phyloP scores from a whole-genome alignment of 352 stramenopile species.

The Phytopythium oedochilum region DNA sequence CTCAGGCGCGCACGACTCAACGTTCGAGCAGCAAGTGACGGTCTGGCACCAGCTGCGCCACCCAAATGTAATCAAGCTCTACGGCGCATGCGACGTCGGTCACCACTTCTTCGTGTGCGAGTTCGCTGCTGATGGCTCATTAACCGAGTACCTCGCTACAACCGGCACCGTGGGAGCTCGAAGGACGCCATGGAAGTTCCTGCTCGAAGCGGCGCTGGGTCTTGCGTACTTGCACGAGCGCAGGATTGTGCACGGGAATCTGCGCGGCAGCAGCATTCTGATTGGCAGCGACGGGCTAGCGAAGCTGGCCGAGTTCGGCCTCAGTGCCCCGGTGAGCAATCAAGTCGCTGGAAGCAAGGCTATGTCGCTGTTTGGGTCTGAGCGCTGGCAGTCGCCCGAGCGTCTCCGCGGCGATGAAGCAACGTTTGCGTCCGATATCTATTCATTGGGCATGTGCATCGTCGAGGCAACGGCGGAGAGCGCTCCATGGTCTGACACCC shows the following conservation, averaged over 20 bases:
- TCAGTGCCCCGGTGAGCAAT: neutral
- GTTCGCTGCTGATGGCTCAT: conserved; percentile 2
- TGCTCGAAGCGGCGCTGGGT: conserved; percentile 8
- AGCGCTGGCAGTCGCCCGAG: neutral
- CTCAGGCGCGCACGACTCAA: neutral
- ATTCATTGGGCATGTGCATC: conserved; percentile 8
- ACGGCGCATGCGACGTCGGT: conserved; percentile 3
- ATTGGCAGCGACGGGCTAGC: neutral
- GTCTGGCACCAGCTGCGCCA: conserved; percentile 12
- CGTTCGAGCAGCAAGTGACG: conserved; percentile 9
- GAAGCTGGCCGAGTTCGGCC: conserved; percentile 3
- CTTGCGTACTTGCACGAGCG: conserved; percentile 9
- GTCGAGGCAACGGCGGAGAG: neutral
- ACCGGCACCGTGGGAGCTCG: neutral
- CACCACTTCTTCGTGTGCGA: conserved; percentile 7
- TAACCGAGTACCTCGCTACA: neutral
- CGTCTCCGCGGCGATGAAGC: neutral
- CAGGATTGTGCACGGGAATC: conserved; percentile 6
- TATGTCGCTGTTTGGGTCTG: neutral
- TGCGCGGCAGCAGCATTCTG: conserved; percentile 9
- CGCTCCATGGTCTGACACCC: neutral
- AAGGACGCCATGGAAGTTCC: conserved; percentile 4
- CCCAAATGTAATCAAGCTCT: conserved; percentile 8
- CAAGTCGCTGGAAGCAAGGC: neutral
- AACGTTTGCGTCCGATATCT: conserved; percentile 5